Evolutionary conservation across 2,329 filamentous ascomycete genomes (phyloP), one percentile per base, ranked within the genome.

Genomic region (Pestalotiopsis sp.): DNA sequence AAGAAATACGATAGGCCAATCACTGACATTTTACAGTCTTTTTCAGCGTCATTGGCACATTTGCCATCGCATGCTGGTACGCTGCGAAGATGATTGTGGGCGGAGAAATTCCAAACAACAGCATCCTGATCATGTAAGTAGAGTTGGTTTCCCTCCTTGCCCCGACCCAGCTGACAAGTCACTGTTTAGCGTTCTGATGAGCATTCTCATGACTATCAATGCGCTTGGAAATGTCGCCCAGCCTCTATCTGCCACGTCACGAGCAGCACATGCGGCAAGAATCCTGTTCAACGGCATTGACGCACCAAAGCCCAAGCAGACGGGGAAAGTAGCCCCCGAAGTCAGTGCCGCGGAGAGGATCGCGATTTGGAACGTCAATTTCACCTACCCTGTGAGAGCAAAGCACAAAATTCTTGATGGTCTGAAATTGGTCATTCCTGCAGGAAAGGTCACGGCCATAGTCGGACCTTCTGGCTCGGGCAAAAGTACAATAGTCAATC

Each of bases 401-500:
- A 84, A 89, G 69, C 85, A 90, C 67, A 88, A 88, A 73, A 87
- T 93, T 0, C 80, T 93, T 0, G 85, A 92, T 71, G 80, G 84
- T 2, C 75, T 93, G 1, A 83, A 85, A 72, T 77, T 92, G 7
- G 81, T 80, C 0, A 86, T 93, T 63, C 84, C 87, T 58, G 84
- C 87, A 20, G 90, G 90, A n/a, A 91, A 92, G 74, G 86, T 89
- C 1, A 93, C 91, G 1, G 92, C 92, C 1, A 90, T 94, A 20
- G 91, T 94, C 14, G 92, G 92, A 0, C 88, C 91, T 1, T 92
- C 90, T 3, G 92, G 92, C 0, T 90, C 87, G 2, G 92, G 92
- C 0, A 94, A 94, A 77, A 92, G 90, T 66, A 94, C 92, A 0
- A 88, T 94, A 17, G 88, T 93, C 0, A 90, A 89, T 0, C 80